Percentiles rank a stretch among this genome's conserved stretches.
These are phyloP conservation scores for Corchorus olitorius DNA, from an alignment of 345 rosid species.

Conservation along the genomic window DNA sequence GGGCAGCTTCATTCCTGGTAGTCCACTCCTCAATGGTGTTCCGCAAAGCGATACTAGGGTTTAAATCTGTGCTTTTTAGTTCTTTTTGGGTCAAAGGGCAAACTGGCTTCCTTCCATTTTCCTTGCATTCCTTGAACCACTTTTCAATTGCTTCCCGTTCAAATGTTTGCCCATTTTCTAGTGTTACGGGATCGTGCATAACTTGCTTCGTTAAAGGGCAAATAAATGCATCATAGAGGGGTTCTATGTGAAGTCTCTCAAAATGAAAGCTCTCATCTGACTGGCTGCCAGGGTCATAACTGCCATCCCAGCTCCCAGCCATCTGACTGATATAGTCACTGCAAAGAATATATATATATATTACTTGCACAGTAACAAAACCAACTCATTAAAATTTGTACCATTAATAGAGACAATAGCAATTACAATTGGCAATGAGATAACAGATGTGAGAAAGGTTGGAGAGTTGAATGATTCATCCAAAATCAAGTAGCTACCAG, in stretches of 20 bases:
- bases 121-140: slow-evolving; percentile 80
- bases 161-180: slow-evolving; percentile 86
- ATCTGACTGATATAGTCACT: slow-evolving; percentile 37
- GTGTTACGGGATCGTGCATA: slow-evolving; percentile 84
- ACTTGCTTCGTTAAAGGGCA: slow-evolving; percentile 93
- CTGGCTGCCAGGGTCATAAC: slow-evolving; percentile 62
- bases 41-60: slow-evolving; percentile 81
- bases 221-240: slow-evolving; percentile 81
- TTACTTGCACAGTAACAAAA: neutral
- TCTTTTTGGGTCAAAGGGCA: slow-evolving; percentile 82
- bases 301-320: slow-evolving; percentile 75
- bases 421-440: neutral
- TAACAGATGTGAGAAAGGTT: neutral
- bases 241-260: slow-evolving; percentile 66
- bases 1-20: slow-evolving; percentile 82
- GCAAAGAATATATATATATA: slow-evolving; percentile 12
- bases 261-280: slow-evolving; percentile 72
- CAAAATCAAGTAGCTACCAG: neutral
- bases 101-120: slow-evolving; percentile 53
- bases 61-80: slow-evolving; percentile 61
- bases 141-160: slow-evolving; percentile 91
- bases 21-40: slow-evolving; percentile 95
- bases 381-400: neutral
- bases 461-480: neutral
- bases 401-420: neutral